Evolutionary conservation across 192 early-diverging fungal species (phyloP), one percentile per base, ranked within the genome.

Genomic region (Funneliformis geosporum): DNA sequence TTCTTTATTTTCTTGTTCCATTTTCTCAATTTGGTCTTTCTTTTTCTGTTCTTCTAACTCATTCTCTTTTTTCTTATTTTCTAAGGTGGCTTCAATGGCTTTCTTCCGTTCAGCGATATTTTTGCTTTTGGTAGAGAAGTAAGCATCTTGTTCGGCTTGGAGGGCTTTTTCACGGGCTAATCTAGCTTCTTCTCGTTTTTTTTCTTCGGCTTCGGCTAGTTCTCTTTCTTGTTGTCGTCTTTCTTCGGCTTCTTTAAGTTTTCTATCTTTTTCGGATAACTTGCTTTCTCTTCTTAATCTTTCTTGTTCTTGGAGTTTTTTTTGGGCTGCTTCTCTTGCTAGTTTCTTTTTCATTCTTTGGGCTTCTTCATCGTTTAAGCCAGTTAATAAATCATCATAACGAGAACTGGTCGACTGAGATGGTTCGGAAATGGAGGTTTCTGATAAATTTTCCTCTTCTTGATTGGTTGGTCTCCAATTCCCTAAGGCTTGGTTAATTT

Each of bases 41-140:
- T 46, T 73, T 73, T 73, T 73, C 43, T 73, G 0, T 16, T 73
- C 70, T 44, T 73, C 43, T 25, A 73, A 27, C 46, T 73, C 70
- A 73, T 73, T 73, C 14, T 73, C 70, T 5, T 73, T 73, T 50
- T 73, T 73, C 42, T 73, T 21, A 73, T 73, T 46, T 6, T 14
- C 70, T 0, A 73, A 23, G 70, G 43, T 12, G 44, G 2, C 8
- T 44, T 73, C 70, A 1, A 40, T 38, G 4, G 42, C 43, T 28
- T 73, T 43, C 33, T 73, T 73, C 47, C 70, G 2, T 47, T 43
- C 46, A 14, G 2, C 40, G 5, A 72, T 11, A 16, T 72, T 72
- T 72, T 72, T 46, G n/a, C n/a, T 47, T 73, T 73, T 38, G 50
- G 71, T 73, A 28, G 40, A 21, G 8, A 73, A 73, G 25, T 50